These are phyloP conservation scores for Plasmodium falciparum DNA, from an alignment of 169 alveolate genomes.

Conservation along the genomic window DNA sequence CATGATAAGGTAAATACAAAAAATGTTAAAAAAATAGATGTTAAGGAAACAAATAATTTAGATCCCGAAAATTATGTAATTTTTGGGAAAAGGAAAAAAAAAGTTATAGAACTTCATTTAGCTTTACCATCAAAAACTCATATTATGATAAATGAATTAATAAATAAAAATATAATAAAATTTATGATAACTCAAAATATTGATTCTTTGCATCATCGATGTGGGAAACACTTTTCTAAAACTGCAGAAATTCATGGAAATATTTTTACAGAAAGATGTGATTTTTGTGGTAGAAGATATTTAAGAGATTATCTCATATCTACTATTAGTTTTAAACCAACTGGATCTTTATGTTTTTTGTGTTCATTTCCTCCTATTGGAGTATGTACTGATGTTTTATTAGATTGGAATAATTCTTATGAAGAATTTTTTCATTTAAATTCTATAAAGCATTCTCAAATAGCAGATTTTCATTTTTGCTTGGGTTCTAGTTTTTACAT, in stretches of 20 bases:
- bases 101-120: conserved; percentile 84
- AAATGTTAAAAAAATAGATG: neutral
- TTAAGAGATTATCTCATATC: conserved; percentile 87
- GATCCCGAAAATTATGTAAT: conserved; percentile 35
- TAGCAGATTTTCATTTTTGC: conserved; percentile 86
- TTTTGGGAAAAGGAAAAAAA: conserved; percentile 80
- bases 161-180: conserved; percentile 78
- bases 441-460: conserved; percentile 80
- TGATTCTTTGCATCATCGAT: conserved; percentile 87
- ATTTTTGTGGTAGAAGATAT: conserved; percentile 86
- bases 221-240: conserved; percentile 84
- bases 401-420: conserved; percentile 90
- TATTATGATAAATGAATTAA: conserved; percentile 82
- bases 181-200: conserved; percentile 88
- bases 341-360: conserved; percentile 88
- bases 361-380: conserved; percentile 89
- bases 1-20: neutral
- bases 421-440: conserved; percentile 83
- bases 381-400: conserved; percentile 87
- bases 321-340: conserved; percentile 88
- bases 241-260: conserved; percentile 89
- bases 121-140: conserved; percentile 90
- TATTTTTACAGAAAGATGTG: conserved; percentile 88
- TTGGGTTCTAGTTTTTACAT: conserved; percentile 88
- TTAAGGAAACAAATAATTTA: neutral